Percentiles rank a stretch among this genome's conserved stretches.
phyloP scores from a whole-genome alignment of 2,329 filamentous ascomycete genomes.

The Neofusicoccum laricinum region DNA sequence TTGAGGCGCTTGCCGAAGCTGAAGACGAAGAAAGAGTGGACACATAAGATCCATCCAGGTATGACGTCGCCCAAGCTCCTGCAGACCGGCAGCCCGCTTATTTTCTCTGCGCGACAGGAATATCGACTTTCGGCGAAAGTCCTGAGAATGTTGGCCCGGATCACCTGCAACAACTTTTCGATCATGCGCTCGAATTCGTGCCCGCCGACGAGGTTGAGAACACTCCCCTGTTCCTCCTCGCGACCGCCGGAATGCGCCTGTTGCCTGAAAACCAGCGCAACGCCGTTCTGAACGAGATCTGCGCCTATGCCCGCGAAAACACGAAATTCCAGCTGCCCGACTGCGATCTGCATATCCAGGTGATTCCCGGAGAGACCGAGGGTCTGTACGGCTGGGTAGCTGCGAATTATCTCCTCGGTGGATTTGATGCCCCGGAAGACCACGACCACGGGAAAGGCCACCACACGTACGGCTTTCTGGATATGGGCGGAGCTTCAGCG shows the following conservation, averaged over 20 bases:
- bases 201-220: slow-evolving; percentile 72
- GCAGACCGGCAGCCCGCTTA: background rate
- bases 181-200: slow-evolving; percentile 77
- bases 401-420: slow-evolving; percentile 89
- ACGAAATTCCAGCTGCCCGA: slow-evolving; percentile 86
- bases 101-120: slow-evolving; percentile 42
- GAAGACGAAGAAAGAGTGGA: slow-evolving; percentile 81
- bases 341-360: slow-evolving; percentile 83
- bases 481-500: slow-evolving; percentile 97
- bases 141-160: slow-evolving; percentile 75
- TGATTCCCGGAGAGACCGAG: slow-evolving; percentile 93
- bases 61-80: slow-evolving; percentile 17
- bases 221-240: slow-evolving; percentile 92
- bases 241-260: slow-evolving; percentile 91
- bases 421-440: slow-evolving; percentile 73
- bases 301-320: slow-evolving; percentile 72
- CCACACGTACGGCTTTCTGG: slow-evolving; percentile 93
- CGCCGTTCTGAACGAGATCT: slow-evolving; percentile 72
- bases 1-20: slow-evolving; percentile 72
- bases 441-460: slow-evolving; percentile 84
- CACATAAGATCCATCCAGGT: slow-evolving; percentile 91
- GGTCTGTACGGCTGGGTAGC: slow-evolving; percentile 97
- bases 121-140: slow-evolving; percentile 82
- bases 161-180: slow-evolving; percentile 74
- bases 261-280: slow-evolving; percentile 71